Evolutionary conservation across 2,329 filamentous ascomycete species (phyloP), one percentile per base, ranked within the genome.

Genomic region (Exophiala sp.): DNA sequence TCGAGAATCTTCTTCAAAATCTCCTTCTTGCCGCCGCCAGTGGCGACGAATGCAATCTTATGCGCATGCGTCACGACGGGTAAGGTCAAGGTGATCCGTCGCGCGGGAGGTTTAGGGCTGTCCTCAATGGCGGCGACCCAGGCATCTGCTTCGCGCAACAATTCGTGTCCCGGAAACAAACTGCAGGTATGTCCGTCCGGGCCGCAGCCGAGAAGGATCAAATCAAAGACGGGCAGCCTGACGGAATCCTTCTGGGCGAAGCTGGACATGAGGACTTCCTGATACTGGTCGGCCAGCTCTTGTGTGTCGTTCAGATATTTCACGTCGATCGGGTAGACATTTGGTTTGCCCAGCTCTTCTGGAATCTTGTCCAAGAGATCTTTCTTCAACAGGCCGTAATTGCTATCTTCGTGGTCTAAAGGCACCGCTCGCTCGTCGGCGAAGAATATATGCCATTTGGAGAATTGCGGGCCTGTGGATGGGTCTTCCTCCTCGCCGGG

Each of bases 111-210:
- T 78, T 98, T 98, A 43, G 93, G 93, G 37, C 88, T 95, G 73
- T 97, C 88, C 63, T 85, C 82, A 64, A 96, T 94, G 39, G 88
- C 81, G 11, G 90, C 85, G 37, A 97, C 88, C 93, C 93, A 98
- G 46, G 91, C 88, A 63, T 83, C 84, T 29, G 80, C 80, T 73
- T 97, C 91, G 58, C 89, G 82, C 59, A 97, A 78, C 46, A 97
- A 78, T 51, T 84, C 80, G 66, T 96, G 91, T 48, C 85, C 85
- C 3, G 93, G 93, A 76, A 98, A 98, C 45, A 98, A 76, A 62
- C 86, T 93, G 82, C 93, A 97, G 27, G 93, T 97, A 73, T 98
- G 93, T 45, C 93, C 93, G 68, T 97, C 93, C 11, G 93, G 91
- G 0, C 93, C 93, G 67, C 88, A 95, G 62, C 93, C 93, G 35